Percentiles rank a stretch among this genome's conserved stretches.
These are phyloP conservation scores for Talaromyces ruber DNA, from an alignment of 495 filamentous ascomycete genomes.

Conservation along the genomic window DNA sequence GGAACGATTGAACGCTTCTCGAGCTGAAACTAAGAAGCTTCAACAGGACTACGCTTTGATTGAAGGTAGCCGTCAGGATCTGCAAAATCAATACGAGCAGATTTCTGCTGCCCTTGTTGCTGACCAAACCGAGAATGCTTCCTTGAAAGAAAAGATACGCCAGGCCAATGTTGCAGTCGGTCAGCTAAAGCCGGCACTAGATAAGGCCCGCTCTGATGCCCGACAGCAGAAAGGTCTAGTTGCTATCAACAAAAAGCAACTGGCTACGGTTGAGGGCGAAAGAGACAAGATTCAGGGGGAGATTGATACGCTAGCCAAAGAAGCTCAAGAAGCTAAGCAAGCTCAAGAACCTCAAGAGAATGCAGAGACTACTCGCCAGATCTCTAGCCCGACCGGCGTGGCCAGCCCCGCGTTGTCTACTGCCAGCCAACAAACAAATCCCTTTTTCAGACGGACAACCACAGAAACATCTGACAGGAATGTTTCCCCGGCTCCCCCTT, in stretches of 20 bases:
- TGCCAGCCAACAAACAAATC: conserved; percentile 72
- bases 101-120: conserved; percentile 63
- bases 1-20: conserved; percentile 65
- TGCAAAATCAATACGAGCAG: conserved; percentile 77
- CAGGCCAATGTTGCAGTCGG: conserved; percentile 70
- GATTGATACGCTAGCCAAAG: conserved; percentile 58
- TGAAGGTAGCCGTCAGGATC: conserved; percentile 73
- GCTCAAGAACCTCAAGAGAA: conserved; percentile 10
- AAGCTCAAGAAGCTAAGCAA: conserved; percentile 13
- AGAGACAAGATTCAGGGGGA: conserved; percentile 75
- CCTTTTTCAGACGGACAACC: conserved; percentile 72
- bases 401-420: conserved; percentile 67
- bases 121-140: conserved; percentile 82
- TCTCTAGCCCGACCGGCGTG: conserved; percentile 33
- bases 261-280: conserved; percentile 79
- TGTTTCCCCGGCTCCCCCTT: conserved; percentile 31
- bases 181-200: conserved; percentile 76
- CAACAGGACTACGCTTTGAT: conserved; percentile 72
- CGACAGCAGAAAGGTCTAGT: conserved; percentile 92
- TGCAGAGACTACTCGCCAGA: conserved; percentile 26
- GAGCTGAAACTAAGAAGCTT: conserved; percentile 73
- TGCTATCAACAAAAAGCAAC: conserved; percentile 96
- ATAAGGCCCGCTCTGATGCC: conserved; percentile 81
- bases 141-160: conserved; percentile 79
- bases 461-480: conserved; percentile 57